These are phyloP conservation scores for Dryas integrifolia DNA, from an alignment of 331 rosid genomes.

Conservation along the genomic window DNA sequence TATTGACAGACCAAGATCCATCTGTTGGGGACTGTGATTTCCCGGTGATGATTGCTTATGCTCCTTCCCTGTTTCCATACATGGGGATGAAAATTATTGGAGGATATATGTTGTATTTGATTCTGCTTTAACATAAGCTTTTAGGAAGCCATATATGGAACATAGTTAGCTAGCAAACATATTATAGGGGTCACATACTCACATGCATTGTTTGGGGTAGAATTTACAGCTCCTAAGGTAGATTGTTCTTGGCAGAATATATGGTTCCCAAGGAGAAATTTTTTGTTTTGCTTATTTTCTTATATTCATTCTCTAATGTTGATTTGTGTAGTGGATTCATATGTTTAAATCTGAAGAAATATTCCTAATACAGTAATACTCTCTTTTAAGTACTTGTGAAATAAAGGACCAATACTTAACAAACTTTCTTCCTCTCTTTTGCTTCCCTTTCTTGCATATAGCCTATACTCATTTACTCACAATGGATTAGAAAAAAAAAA, in stretches of 20 bases:
- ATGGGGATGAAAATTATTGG: constrained; percentile 28
- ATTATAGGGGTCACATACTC: background rate
- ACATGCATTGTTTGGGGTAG: background rate
- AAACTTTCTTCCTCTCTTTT: too few relatives aligned
- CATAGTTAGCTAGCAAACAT: constrained; percentile 3
- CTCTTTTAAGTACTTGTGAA: too few relatives aligned
- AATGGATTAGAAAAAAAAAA: too few relatives aligned
- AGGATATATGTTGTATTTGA: constrained; percentile 31
- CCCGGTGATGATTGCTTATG: constrained; percentile 65
- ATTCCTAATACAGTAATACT: too few relatives aligned
- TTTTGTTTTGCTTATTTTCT: background rate
- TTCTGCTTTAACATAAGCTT: constrained; percentile 29
- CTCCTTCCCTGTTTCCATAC: constrained; percentile 31
- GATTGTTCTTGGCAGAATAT: background rate
- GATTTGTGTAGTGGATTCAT: background rate
- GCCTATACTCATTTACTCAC: too few relatives aligned
- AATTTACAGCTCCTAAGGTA: background rate
- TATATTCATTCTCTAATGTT: background rate
- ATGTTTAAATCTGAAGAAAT: background rate
- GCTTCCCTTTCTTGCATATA: too few relatives aligned
- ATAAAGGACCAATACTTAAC: too few relatives aligned
- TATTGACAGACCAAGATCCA: constrained; percentile 59
- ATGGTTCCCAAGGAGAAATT: background rate
- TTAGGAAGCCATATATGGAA: constrained; percentile 6
- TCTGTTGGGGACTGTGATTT: constrained; percentile 62